A percentile compares a stretch with the other conserved stretches of the same genome.
phyloP scores from a whole-genome alignment of 768 basidiomycete genomes.

The Pulveroboletus sp. region DNA sequence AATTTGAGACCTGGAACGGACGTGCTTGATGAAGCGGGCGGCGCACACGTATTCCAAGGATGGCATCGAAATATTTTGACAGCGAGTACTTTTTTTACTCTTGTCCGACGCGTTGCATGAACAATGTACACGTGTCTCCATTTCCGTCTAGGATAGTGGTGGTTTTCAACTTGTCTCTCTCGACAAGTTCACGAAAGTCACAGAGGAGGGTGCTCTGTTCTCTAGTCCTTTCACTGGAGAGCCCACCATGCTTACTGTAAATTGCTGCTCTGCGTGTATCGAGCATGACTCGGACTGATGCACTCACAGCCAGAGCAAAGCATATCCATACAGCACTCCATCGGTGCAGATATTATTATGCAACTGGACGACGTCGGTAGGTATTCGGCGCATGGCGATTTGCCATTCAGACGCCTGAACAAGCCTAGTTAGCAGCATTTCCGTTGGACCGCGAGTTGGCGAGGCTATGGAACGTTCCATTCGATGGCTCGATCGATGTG shows the following conservation, averaged over 20 bases:
- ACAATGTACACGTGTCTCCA: not conserved
- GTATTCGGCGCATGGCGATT: conserved; percentile 21
- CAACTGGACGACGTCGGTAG: conserved; percentile 88
- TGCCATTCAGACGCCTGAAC: conserved; percentile 1
- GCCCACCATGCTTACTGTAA: conserved; percentile 83
- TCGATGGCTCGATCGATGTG: conserved; percentile 89
- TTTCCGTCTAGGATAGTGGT: conserved; percentile 66
- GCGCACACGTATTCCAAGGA: conserved; percentile 88
- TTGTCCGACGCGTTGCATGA: not conserved
- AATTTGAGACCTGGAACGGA: conserved; percentile 81
- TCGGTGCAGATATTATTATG: conserved; percentile 95
- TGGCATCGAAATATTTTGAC: conserved; percentile 87
- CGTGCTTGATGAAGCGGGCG: conserved; percentile 71
- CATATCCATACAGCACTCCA: conserved; percentile 85
- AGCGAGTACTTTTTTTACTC: conserved; percentile 37
- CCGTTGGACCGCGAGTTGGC: conserved; percentile 73
- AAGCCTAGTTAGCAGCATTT: conserved; percentile 69
- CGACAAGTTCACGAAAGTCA: conserved; percentile 81
- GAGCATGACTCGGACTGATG: conserved; percentile 2
- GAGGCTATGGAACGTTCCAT: conserved; percentile 90
- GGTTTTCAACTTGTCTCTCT: conserved; percentile 88
- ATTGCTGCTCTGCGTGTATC: conserved; percentile 16
- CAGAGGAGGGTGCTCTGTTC: conserved; percentile 87
- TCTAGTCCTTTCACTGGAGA: conserved; percentile 83
- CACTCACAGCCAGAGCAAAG: conserved; percentile 78